Conservation (phyloP, 495 filamentous ascomycete genomes). For the Aspergillus olivimuriae region DNA sequence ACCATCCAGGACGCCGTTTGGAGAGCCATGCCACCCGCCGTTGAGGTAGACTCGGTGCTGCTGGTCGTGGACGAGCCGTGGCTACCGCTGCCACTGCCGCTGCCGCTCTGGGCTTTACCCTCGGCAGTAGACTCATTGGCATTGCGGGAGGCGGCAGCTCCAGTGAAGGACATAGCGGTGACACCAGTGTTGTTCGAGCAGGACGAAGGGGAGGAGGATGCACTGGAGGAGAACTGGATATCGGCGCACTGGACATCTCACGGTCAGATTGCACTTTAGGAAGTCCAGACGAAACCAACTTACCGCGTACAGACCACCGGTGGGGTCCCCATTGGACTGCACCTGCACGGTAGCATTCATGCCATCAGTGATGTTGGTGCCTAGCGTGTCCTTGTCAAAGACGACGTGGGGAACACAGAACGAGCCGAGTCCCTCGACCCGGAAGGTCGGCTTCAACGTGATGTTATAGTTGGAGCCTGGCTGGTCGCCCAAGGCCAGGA, state of each 20-base stretch:
- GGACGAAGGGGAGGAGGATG: conserved; percentile 21
- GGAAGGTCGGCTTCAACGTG: conserved; percentile 42
- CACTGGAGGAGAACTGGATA: conserved; percentile 45
- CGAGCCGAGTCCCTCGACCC: conserved; percentile 43
- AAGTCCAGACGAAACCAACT: conserved; percentile 6
- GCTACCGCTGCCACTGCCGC: conserved; percentile 1
- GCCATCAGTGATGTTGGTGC: conserved; percentile 34
- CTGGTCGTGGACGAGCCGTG: conserved; percentile 8
- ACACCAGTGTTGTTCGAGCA: conserved; percentile 51
- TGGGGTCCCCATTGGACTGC: conserved; percentile 45
- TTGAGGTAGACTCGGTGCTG: conserved; percentile 14
- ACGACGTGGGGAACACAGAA: conserved; percentile 52
- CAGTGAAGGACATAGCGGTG: conserved; percentile 24
- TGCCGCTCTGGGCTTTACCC: conserved; percentile 21
- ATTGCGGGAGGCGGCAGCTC: conserved; percentile 24
- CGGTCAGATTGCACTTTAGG: not conserved
- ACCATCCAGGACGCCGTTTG: conserved; percentile 30
- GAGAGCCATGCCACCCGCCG: conserved; percentile 23
- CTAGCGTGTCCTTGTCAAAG: conserved; percentile 27
- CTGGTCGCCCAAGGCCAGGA: conserved; percentile 49
- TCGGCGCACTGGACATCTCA: conserved; percentile 48
- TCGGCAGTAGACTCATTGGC: conserved; percentile 31
- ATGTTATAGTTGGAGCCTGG: conserved; percentile 49
- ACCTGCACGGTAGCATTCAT: conserved; percentile 61
- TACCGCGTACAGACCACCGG: conserved; percentile 51